A percentile compares a stretch with the other conserved stretches of the same genome.
Conservation (phyloP, 2,329 filamentous ascomycete genomes). For the Penicillium sp. region DNA sequence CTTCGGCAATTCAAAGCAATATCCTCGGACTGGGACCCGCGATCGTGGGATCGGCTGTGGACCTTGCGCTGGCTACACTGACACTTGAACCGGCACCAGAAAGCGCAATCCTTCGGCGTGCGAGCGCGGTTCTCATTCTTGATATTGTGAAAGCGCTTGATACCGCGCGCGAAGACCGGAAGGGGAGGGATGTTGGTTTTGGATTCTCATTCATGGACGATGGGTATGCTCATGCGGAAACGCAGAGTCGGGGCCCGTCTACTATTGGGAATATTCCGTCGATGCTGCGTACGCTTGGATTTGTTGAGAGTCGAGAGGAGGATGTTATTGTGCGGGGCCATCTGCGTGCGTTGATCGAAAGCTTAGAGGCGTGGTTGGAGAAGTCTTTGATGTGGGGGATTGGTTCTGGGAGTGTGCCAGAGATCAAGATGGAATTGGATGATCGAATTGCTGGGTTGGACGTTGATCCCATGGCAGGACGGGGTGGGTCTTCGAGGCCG, state of each 20-base stretch:
- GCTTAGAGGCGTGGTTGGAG: conserved; percentile 45
- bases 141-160: conserved; percentile 45
- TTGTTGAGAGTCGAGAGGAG: conserved; percentile 40
- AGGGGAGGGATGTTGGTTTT: conserved; percentile 36
- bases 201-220: conserved; percentile 40
- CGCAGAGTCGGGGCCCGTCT: conserved; percentile 8
- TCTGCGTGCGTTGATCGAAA: conserved; percentile 42
- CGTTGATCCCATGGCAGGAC: conserved; percentile 35
- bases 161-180: conserved; percentile 30
- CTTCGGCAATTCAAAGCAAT: conserved; percentile 43
- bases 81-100: conserved; percentile 38
- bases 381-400: conserved; percentile 45
- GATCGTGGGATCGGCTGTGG: conserved; percentile 38
- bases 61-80: conserved; percentile 42
- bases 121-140: conserved; percentile 41
- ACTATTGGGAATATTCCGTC: conserved; percentile 41
- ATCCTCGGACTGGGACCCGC: conserved; percentile 38
- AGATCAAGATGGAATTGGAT: conserved; percentile 35
- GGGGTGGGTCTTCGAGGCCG: conserved; percentile 22
- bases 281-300: conserved; percentile 38
- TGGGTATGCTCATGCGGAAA: background rate
- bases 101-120: conserved; percentile 44
- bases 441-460: conserved; percentile 41
- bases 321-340: conserved; percentile 43
- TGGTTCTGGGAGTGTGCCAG: conserved; percentile 10